These are phyloP conservation scores for Verticillium longisporum DNA, from an alignment of 2,329 filamentous ascomycete genomes.

Conservation along the genomic window DNA sequence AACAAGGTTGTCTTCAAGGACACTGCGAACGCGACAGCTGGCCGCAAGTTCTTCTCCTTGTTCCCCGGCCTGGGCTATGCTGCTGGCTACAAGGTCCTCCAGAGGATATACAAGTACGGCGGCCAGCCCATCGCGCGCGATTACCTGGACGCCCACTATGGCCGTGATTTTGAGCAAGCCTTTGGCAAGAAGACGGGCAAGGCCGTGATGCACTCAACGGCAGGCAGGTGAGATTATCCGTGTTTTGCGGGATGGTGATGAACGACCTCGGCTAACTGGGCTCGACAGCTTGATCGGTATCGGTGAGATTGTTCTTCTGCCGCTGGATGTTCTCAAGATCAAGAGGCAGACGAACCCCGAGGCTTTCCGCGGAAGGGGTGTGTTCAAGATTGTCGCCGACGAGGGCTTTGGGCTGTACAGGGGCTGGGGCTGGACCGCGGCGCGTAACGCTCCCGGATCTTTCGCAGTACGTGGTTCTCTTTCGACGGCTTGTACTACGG, in stretches of 20 bases:
- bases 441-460: constrained; percentile 91
- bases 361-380: constrained; percentile 88
- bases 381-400: constrained; percentile 83
- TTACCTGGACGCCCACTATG: constrained; percentile 74
- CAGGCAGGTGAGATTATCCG: constrained; percentile 60
- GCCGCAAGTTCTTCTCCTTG: constrained; percentile 83
- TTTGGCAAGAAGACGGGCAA: constrained; percentile 98
- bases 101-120: constrained; percentile 98
- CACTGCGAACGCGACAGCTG: constrained; percentile 63
- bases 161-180: constrained; percentile 73
- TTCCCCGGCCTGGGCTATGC: constrained; percentile 97
- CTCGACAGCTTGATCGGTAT: constrained; percentile 76
- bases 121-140: constrained; percentile 94
- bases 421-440: constrained; percentile 96
- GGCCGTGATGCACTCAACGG: constrained; percentile 95
- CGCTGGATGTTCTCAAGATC: constrained; percentile 96
- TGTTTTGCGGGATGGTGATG: too few species aligned
- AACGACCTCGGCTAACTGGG: neutral
- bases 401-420: constrained; percentile 95
- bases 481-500: neutral
- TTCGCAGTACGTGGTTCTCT: constrained; percentile 68
- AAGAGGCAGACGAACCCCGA: constrained; percentile 99
- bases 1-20: constrained; percentile 94
- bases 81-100: constrained; percentile 94
- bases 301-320: constrained; percentile 91